These are phyloP conservation scores for Cyathus striatus DNA, from an alignment of 768 basidiomycete genomes.

Conservation along the genomic window DNA sequence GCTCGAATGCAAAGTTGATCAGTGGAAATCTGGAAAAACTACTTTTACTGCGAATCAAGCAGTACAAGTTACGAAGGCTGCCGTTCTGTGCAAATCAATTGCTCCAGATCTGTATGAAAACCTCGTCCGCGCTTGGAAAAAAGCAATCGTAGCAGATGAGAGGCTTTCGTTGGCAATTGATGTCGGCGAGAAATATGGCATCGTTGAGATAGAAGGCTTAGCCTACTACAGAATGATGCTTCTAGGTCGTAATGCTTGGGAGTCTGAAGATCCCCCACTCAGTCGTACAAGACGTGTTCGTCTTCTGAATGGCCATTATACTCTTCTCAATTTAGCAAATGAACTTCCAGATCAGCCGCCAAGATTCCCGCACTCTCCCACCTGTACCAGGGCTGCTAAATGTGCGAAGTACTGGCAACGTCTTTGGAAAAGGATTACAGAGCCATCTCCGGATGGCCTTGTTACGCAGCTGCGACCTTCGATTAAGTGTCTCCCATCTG, in stretches of 20 bases:
- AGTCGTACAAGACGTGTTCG: slow-evolving; percentile 45
- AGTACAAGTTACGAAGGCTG: slow-evolving; percentile 50
- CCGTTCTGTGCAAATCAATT: slow-evolving; percentile 46
- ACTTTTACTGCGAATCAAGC: too few species aligned
- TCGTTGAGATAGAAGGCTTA: slow-evolving; percentile 40
- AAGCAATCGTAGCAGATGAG: too few species aligned
- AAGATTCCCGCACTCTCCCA: slow-evolving; percentile 31
- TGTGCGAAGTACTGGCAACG: slow-evolving; percentile 41
- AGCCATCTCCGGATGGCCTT: not conserved
- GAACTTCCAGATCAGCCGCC: slow-evolving; percentile 38
- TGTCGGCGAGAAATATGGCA: slow-evolving; percentile 41
- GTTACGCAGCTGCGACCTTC: not conserved
- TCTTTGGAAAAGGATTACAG: slow-evolving; percentile 37
- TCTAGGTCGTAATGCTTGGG: slow-evolving; percentile 45
- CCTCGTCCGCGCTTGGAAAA: too few species aligned
- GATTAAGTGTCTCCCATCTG: not conserved
- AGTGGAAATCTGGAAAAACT: too few species aligned
- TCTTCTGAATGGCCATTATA: slow-evolving; percentile 48
- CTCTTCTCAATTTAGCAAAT: slow-evolving; percentile 39
- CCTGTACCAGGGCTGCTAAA: slow-evolving; percentile 33
- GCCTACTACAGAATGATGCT: slow-evolving; percentile 51
- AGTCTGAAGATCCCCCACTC: slow-evolving; percentile 36
- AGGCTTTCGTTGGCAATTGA: too few species aligned
- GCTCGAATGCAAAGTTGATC: too few species aligned
- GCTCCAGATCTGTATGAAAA: too few species aligned